Evolutionary conservation across 768 basidiomycete genomes (phyloP), one percentile per base, ranked within the genome.

Genomic region (Lyophyllum semitale): DNA sequence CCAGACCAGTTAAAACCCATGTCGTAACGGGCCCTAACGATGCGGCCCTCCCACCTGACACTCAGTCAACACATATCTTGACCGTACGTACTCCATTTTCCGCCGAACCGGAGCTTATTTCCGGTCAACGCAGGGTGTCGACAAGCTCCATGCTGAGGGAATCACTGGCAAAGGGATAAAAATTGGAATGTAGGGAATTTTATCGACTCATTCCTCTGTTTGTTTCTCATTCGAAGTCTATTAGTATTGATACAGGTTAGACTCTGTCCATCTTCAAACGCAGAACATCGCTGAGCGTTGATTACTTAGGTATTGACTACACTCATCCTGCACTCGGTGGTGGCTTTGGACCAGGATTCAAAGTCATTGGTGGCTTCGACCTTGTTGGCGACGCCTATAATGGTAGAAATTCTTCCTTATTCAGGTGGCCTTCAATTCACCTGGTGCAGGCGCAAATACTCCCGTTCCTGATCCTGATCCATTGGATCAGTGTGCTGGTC

Each of bases 121-220:
- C 32, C n/a, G n/a, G n/a, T n/a, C n/a, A n/a, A n/a, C n/a, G 33
- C 49, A 84, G 82, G 82, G 84, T 18, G 87, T 88, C 1, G 82
- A 88, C 61, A 81, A 79, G 56, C 74, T 87, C 18, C 87, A 89
- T 63, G 83, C 84, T 5, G 63, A 77, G 57, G 87, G 85, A 0
- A 77, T 84, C 61, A 74, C 75, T 25, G 88, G 89, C 12, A 77
- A 77, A 37, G 87, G 87, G 2, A 73, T 88, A 66, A 87, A 86
- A 61, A 77, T 91, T 51, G 88, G 79, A 57, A 82, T 89, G 82
- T 83, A 53, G 66, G 81, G 59, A 13, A 20, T 26, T 9, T 51
- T 2, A 13, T 43, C 33, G 29, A 13, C 46, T 48, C 27, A 27
- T n/a, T 51, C 13, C 22, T 30, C 54, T 42, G 15, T n/a, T 23